Base-by-base conservation (phyloP, 192 early-diverging fungal species). In the Lunasporangiospora selenospora region DNA sequence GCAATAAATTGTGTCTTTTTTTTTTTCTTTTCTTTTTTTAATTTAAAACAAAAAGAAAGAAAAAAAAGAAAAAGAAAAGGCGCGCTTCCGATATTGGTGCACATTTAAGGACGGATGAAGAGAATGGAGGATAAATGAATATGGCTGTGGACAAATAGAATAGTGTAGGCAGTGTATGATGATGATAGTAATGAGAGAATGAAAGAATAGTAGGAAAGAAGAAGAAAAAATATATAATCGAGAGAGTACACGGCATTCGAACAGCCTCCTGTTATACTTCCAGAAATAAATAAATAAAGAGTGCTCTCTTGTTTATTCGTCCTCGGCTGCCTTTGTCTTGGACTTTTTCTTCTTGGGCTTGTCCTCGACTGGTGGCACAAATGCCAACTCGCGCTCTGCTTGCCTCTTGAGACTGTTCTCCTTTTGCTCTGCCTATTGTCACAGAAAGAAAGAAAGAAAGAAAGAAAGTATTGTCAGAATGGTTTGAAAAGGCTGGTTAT, bases 361-460 rank as follows among this genome's bases (percentile, higher is more conserved):
- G 32, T 64, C 67, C 64, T 96, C 92, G 51, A 83, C 81, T 16
- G 94, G 94, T 39, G 93, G 88, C 36, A 94, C 80, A 76, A 94
- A 95, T 4, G 86, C 92, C 79, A 90, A 75, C 24, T 90, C 82
- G 30, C 95, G 83, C 65, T 95, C 89, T 3, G 79, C 84, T 45
- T 86, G 75, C 38, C 88, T 82, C 78, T 91, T 86, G 26, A 84
- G 78, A 13, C 79, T 79, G 38, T 86, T 88, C 62, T 90, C 92
- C 13, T 70, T 78, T 78, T 92, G 87, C 41, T 76, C 78, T 65
- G 89, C 82, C 71, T 84, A 58, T 60, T 21, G n/a, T n/a, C 10
- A 13, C 4, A 0, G 30, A 7, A 49, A 2, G 0, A 43, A 33
- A 21, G 41, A 18, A 27, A 37, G 23, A 41, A 43, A 18, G 43